A percentile compares a stretch with the other conserved stretches of the same genome.
Conservation (phyloP, 805 yeast genomes). For the Kuraishia ogatae region DNA sequence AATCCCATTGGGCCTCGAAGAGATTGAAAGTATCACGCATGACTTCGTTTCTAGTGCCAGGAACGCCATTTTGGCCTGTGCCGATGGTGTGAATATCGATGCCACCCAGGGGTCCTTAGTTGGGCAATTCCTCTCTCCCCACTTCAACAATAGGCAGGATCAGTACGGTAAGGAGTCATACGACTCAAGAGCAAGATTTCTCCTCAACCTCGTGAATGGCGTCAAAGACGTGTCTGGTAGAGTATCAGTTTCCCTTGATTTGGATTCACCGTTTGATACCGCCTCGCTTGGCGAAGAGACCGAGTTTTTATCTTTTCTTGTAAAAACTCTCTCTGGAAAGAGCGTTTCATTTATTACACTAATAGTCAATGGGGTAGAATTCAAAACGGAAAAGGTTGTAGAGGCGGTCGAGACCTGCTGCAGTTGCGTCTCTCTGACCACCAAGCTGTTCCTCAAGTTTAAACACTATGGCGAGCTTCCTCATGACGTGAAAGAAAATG, state of each 20-base stretch:
- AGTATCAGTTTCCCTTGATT: not conserved
- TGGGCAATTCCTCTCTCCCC: not conserved
- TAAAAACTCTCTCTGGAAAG: not conserved
- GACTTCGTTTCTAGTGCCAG: not conserved
- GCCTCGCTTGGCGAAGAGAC: not conserved
- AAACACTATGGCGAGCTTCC: not conserved
- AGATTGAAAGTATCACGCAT: not conserved
- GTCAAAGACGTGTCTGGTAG: not conserved
- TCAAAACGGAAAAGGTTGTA: not conserved
- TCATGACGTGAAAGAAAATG: not conserved
- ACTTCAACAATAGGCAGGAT: not conserved
- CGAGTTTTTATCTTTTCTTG: not conserved
- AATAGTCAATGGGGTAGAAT: not conserved
- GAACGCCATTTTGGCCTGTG: not conserved
- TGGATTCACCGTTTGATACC: not conserved
- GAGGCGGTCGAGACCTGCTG: not conserved
- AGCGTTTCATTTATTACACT: not conserved
- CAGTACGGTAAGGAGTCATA: not conserved
- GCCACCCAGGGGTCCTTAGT: not conserved
- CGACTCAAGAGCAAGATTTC: not conserved
- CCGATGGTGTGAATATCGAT: not conserved
- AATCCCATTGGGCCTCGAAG: not conserved
- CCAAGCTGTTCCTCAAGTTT: not conserved
- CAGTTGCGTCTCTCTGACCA: not conserved
- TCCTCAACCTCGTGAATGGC: not conserved